Conservation (phyloP, 805 yeast species). For the Scheffersomyces spartinae region DNA sequence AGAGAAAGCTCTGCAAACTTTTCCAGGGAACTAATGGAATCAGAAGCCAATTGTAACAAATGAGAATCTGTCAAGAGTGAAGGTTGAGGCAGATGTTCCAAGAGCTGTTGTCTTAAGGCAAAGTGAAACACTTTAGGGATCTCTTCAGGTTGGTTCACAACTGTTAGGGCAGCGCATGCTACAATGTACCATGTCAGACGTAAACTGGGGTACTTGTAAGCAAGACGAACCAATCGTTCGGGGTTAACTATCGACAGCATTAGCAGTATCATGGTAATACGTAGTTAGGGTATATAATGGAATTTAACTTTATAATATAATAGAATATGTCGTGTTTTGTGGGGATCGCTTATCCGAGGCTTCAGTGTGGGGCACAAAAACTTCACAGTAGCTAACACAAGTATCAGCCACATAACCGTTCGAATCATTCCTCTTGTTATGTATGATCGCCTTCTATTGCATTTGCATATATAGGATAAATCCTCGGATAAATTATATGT, state of each 20-base stretch:
- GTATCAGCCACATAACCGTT: no score
- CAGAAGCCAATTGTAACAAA: constrained; percentile 25
- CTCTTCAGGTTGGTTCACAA: constrained; percentile 74
- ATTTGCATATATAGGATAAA: no score
- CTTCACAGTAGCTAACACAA: no score
- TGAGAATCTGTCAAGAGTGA: constrained; percentile 20
- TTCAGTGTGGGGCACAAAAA: no score
- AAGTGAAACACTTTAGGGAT: constrained; percentile 65
- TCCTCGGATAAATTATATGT: no score
- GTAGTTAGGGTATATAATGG: no score
- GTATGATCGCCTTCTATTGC: no score
- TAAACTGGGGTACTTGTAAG: constrained; percentile 43
- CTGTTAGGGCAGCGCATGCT: constrained; percentile 74
- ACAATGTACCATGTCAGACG: constrained; percentile 59
- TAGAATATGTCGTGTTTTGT: no score
- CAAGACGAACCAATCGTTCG: constrained; percentile 40
- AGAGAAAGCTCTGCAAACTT: constrained; percentile 26
- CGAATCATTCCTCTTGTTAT: no score
- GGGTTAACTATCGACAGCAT: constrained; percentile 32
- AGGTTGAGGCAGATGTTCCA: constrained; percentile 14
- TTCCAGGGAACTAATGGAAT: constrained; percentile 26
- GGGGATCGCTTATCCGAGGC: no score
- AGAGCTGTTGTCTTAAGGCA: constrained; percentile 38
- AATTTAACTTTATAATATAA: no score
- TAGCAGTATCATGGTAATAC: no score